Evolutionary conservation across 306 rosid genomes (phyloP), one percentile per base, ranked within the genome.

Genomic region (Begonia fuchsioides): DNA sequence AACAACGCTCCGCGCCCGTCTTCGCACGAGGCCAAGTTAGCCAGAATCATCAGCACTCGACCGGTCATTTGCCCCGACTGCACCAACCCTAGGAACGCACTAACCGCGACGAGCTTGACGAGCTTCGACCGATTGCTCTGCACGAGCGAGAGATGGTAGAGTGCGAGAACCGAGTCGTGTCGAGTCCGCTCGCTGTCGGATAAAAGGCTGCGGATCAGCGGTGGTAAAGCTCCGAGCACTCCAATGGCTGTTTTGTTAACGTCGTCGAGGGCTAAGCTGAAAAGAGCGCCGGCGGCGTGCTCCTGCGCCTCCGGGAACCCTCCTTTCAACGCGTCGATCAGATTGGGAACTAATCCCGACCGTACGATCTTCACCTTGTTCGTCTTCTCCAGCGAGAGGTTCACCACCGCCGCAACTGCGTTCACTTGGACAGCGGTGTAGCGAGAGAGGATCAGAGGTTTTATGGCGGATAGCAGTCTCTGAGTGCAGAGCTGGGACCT

Each of bases 331-430:
- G 67, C 83, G 15, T 79, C 83, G 5, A 90, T 68, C 72, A 90
- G 50, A 12, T 75, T 86, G 2, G 96, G 98, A 40, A 85, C 79
- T 6, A 90, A 56, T 43, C 98, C 98, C 9, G 96, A 81, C 53
- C 98, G 87, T 14, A 90, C 77, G 63, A 90, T 90, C 74, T 71
- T 90, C 16, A 77, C 75, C 62, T 82, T 90, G 72, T 85, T 90
- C 17, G 47, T n/a, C n/a, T n/a, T n/a, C n/a, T n/a, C n/a, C n/a
- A n/a, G n/a, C n/a, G n/a, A n/a, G n/a, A n/a, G n/a, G n/a, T n/a
- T n/a, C n/a, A n/a, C n/a, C n/a, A n/a, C n/a, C n/a, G n/a, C n/a
- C n/a, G n/a, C n/a, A n/a, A n/a, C n/a, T n/a, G n/a, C n/a, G n/a
- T n/a, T n/a, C n/a, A 79, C 94, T 63, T 74, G 87, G 45, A 90